Evolutionary conservation across 306 rosid species (phyloP), one percentile per base, ranked within the genome.

Genomic region (Cucurbita moschata): DNA sequence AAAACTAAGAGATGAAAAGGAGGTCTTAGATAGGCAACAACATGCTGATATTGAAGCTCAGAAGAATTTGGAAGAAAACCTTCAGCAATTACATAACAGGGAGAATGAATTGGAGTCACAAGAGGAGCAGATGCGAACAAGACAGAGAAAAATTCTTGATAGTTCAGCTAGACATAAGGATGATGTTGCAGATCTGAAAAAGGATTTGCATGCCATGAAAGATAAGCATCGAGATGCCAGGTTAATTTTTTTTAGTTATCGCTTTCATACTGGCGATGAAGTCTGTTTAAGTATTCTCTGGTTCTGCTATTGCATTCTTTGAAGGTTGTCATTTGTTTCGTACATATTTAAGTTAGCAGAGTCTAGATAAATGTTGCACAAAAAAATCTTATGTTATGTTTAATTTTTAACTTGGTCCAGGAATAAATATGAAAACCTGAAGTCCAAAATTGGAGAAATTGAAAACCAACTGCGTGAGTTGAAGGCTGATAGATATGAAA

Each of bases 401-500:
- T 23, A 23, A 14, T 69, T 69, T 51, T 68, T 68, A 11, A 26
- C 58, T 18, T 64, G 53, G 77, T 66, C 72, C 97, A 95, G 99
- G 83, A 81, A 73, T 55, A 95, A 84, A 77, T 85, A 86, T 88
- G 95, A 91, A 78, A 82, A 75, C 66, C 79, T 95, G 77, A 89
- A 80, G 90, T 80, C 79, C 16, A 89, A 79, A 80, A 87, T 95
- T 56, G 88, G 83, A 39, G 99, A 95, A 84, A 52, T 86, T 60
- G 99, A 95, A 80, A 87, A 91, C 78, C 90, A 91, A 74, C 87
- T 95, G 54, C 97, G 97, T 26, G 99, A 95, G 75, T 76, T 91
- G 75, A 95, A 83, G 90, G 99, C 99, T 44, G 97, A 95, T 82
- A 86, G 97, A 84, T 79, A 91, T 74, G 99, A 95, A 76, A 95